These are phyloP conservation scores for Debaryomyces coudertii DNA, from an alignment of 1,139 yeast genomes.

Conservation along the genomic window DNA sequence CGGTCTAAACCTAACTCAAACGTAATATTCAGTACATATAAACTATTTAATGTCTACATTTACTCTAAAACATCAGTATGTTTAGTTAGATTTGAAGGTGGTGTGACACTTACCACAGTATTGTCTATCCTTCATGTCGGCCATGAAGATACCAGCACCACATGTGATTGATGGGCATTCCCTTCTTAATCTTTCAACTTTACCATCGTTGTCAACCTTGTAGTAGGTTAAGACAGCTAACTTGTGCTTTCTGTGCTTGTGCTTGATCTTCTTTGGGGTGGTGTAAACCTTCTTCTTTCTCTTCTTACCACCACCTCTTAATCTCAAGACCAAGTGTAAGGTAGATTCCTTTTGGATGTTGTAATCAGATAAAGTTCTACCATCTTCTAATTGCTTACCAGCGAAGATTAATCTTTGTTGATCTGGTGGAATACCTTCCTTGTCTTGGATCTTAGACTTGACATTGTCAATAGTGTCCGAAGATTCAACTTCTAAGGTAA, in stretches of 20 bases:
- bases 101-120: constrained; percentile 99
- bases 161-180: constrained; percentile 93
- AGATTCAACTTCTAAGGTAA: constrained; percentile 98
- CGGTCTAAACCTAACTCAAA: not conserved
- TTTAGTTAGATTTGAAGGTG: constrained; percentile 71
- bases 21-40: constrained; percentile 8
- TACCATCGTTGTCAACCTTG: constrained; percentile 98
- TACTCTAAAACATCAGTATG: constrained; percentile 6
- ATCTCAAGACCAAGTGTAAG: constrained; percentile 94
- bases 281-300: constrained; percentile 99
- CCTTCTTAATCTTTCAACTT: constrained; percentile 98
- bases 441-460: constrained; percentile 99
- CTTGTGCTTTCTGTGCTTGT: constrained; percentile 99
- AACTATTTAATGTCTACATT: constrained; percentile 5
- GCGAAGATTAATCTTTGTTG: constrained; percentile 99
- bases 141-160: constrained; percentile 99
- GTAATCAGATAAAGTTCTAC: constrained; percentile 98
- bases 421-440: constrained; percentile 99
- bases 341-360: constrained; percentile 99
- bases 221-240: constrained; percentile 99
- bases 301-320: constrained; percentile 99
- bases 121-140: constrained; percentile 98
- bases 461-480: constrained; percentile 99
- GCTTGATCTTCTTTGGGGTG: constrained; percentile 99
- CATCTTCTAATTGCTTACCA: constrained; percentile 99